Conservation (phyloP, 306 rosid species). For the Crataegus laevigata region DNA sequence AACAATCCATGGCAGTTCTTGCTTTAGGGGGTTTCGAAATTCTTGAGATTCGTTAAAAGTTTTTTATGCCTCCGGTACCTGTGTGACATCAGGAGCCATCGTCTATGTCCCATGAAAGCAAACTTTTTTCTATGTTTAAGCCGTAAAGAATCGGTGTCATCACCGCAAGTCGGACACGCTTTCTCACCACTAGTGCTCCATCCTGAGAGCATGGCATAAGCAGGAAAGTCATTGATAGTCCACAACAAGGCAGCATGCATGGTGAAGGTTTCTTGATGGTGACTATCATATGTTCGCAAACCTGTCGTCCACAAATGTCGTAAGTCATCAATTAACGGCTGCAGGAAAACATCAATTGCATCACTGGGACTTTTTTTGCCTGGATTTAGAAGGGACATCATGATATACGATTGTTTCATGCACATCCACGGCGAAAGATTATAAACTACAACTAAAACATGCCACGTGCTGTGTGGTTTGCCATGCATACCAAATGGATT, state of each 20-base stretch:
- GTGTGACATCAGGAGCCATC: background rate
- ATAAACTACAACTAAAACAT: background rate
- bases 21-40: background rate
- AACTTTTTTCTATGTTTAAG: background rate
- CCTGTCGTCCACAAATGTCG: background rate
- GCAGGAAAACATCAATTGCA: background rate
- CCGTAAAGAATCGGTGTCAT: background rate
- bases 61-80: background rate
- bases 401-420: background rate
- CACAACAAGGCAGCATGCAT: background rate
- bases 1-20: background rate
- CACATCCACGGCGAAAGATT: background rate
- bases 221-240: background rate
- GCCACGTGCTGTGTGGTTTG: background rate
- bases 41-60: background rate
- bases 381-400: background rate
- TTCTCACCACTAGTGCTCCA: background rate
- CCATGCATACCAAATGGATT: background rate
- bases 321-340: background rate
- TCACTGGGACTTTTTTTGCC: background rate
- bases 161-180: background rate
- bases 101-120: background rate
- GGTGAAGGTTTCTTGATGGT: background rate
- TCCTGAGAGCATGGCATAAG: background rate
- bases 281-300: background rate